Evolutionary conservation across 225 moss, liverwort and hornwort genomes (phyloP).

Genomic region (Pseudoscleropodium purum): DNA sequence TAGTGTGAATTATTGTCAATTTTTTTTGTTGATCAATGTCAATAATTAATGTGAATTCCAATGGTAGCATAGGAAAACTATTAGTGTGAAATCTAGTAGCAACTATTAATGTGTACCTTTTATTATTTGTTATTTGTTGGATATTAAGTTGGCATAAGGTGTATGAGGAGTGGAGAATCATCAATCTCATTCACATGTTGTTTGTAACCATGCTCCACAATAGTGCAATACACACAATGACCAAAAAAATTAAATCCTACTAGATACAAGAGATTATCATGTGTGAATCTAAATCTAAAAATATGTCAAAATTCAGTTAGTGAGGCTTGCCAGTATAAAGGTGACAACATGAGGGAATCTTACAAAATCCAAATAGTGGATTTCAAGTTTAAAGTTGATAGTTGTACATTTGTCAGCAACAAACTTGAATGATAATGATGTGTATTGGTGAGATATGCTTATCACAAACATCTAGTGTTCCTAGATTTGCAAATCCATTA

Average conservation of each 20-base stretch:
- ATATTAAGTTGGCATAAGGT: accelerated
- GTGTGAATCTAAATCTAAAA: not conserved
- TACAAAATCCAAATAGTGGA: not conserved
- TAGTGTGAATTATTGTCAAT: too few relatives aligned
- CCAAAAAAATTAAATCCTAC: not conserved
- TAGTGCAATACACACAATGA: not conserved
- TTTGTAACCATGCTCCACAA: accelerated
- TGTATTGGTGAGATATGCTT: too few relatives aligned
- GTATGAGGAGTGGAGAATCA: too few relatives aligned
- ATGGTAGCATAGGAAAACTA: too few relatives aligned
- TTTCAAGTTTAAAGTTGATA: not conserved
- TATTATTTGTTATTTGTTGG: too few relatives aligned
- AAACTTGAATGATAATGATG: too few relatives aligned
- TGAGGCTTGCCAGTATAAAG: accelerated
- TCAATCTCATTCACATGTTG: too few relatives aligned
- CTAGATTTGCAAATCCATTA: not conserved
- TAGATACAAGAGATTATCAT: not conserved
- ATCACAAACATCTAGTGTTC: not conserved
- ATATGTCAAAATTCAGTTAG: not conserved
- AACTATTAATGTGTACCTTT: too few relatives aligned
- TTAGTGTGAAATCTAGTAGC: too few relatives aligned
- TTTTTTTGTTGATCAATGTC: too few relatives aligned
- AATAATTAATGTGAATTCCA: too few relatives aligned
- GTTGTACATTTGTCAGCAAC: not conserved
- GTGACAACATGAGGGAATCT: not conserved